Conservation (phyloP, 192 early-diverging fungal species). For the Coemansia erecta region DNA sequence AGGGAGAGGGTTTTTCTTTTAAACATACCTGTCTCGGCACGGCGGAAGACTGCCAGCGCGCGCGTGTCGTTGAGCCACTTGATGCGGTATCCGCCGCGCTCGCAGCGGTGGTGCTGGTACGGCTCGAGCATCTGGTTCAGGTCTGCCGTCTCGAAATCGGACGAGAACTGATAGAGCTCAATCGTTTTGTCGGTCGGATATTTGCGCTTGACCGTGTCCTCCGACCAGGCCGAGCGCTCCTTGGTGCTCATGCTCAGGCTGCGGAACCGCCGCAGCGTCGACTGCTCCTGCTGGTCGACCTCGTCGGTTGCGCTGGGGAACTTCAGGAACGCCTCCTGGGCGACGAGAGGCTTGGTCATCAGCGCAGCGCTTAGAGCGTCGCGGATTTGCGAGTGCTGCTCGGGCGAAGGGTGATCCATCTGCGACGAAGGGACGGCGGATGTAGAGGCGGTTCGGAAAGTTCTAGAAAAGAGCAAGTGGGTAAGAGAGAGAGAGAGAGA, state of each 20-base stretch:
- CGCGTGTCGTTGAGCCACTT: slow-evolving; percentile 56
- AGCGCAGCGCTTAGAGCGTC: slow-evolving; percentile 45
- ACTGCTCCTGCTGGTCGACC: slow-evolving; percentile 25
- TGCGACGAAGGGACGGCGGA: neutral
- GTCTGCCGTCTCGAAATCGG: slow-evolving; percentile 53
- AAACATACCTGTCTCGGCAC: slow-evolving; percentile 49
- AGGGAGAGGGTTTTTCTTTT: neutral
- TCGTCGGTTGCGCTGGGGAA: slow-evolving; percentile 41
- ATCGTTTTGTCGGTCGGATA: slow-evolving; percentile 53
- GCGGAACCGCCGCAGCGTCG: slow-evolving; percentile 44
- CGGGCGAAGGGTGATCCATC: slow-evolving; percentile 42
- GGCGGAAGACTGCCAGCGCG: slow-evolving; percentile 53
- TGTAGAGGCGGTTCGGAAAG: neutral
- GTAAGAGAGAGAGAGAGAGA: neutral
- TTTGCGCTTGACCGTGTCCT: slow-evolving; percentile 53
- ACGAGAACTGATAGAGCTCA: slow-evolving; percentile 51
- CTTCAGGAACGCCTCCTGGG: slow-evolving; percentile 38
- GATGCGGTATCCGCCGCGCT: slow-evolving; percentile 54
- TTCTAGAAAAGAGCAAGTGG: neutral
- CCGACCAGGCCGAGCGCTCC: slow-evolving; percentile 49
- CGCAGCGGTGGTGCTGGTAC: slow-evolving; percentile 54
- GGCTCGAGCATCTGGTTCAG: slow-evolving; percentile 56
- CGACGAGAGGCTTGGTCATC: slow-evolving; percentile 40
- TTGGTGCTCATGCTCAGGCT: slow-evolving; percentile 52
- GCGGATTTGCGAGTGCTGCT: slow-evolving; percentile 40